Conservation (phyloP, 805 yeast genomes). For the Zygosaccharomyces bisporus region DNA sequence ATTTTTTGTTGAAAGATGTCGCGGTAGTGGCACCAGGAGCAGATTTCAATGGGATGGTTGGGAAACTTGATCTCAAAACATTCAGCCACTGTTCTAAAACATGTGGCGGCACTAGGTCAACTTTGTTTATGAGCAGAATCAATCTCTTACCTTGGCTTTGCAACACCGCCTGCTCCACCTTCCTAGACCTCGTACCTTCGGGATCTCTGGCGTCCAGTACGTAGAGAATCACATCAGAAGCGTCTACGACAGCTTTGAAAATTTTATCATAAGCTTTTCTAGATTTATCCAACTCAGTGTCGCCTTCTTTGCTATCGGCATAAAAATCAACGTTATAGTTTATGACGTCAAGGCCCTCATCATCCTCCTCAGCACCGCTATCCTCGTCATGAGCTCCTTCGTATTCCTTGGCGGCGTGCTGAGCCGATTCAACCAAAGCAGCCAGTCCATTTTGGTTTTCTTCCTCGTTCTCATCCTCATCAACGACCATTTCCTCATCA, state of each 20-base stretch:
- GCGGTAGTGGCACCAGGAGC: slow-evolving; percentile 70
- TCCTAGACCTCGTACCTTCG: slow-evolving; percentile 86
- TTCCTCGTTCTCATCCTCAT: slow-evolving; percentile 41
- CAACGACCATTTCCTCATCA: slow-evolving; percentile 39
- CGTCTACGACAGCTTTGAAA: slow-evolving; percentile 88
- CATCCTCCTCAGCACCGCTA: slow-evolving; percentile 44
- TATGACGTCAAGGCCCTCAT: slow-evolving; percentile 45
- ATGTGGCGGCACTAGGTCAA: slow-evolving; percentile 85
- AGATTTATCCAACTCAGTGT: slow-evolving; percentile 60
- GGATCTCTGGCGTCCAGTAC: slow-evolving; percentile 99
- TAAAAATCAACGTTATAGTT: slow-evolving; percentile 47
- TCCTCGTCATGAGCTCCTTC: slow-evolving; percentile 46
- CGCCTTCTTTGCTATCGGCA: slow-evolving; percentile 43
- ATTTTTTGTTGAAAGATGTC: slow-evolving; percentile 64
- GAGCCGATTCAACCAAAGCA: slow-evolving; percentile 88
- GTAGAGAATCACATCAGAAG: slow-evolving; percentile 84
- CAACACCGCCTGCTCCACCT: slow-evolving; percentile 84
- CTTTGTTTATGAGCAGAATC: slow-evolving; percentile 82
- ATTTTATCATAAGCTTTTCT: slow-evolving; percentile 91
- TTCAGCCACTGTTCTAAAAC: slow-evolving; percentile 81
- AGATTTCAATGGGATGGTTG: slow-evolving; percentile 86
- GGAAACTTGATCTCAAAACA: slow-evolving; percentile 76
- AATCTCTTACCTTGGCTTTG: slow-evolving; percentile 74
- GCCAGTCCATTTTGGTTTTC: slow-evolving; percentile 57
- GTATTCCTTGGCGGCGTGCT: slow-evolving; percentile 74